Conservation (phyloP, 345 rosid species). For the Turritis glabra region DNA sequence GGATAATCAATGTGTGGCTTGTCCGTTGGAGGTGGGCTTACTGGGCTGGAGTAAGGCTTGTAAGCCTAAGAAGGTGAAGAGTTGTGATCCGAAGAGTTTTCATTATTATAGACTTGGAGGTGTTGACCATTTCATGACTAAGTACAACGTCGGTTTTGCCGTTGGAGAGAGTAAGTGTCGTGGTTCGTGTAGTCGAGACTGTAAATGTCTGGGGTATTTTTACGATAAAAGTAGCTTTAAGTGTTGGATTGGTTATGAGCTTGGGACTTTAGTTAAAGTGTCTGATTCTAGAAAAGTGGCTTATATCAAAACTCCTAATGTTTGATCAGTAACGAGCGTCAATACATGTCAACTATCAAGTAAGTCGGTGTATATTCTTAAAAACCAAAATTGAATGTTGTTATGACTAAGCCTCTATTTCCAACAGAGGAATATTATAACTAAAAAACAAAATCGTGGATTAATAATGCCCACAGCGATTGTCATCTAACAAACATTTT, state of each 20-base stretch:
- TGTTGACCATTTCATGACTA: slow-evolving; percentile 52
- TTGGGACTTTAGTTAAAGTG: slow-evolving; percentile 43
- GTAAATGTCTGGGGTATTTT: slow-evolving; percentile 43
- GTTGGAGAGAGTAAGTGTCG: slow-evolving; percentile 32
- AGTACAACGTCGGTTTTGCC: slow-evolving; percentile 46
- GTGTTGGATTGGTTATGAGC: slow-evolving; percentile 51
- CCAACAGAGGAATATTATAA: too few species aligned
- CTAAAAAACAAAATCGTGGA: too few species aligned
- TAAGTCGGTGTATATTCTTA: too few species aligned
- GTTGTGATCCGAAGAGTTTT: slow-evolving; percentile 39
- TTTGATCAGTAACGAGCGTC: neutral
- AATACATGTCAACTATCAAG: too few species aligned
- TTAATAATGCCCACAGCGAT: too few species aligned
- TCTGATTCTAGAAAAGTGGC: slow-evolving; percentile 14
- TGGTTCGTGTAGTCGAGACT: slow-evolving; percentile 38
- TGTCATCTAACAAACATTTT: too few species aligned
- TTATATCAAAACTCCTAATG: slow-evolving; percentile 15
- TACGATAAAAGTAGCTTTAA: slow-evolving; percentile 19
- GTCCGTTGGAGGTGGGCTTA: slow-evolving; percentile 47
- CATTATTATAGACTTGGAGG: slow-evolving; percentile 50
- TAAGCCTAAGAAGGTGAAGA: slow-evolving; percentile 27
- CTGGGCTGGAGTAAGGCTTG: slow-evolving; percentile 51
- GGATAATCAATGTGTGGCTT: slow-evolving; percentile 54
- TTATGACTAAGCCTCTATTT: too few species aligned
- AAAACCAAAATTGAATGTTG: too few species aligned